Base-by-base conservation (phyloP, 768 basidiomycete species). In the Kwoniella sp. region DNA sequence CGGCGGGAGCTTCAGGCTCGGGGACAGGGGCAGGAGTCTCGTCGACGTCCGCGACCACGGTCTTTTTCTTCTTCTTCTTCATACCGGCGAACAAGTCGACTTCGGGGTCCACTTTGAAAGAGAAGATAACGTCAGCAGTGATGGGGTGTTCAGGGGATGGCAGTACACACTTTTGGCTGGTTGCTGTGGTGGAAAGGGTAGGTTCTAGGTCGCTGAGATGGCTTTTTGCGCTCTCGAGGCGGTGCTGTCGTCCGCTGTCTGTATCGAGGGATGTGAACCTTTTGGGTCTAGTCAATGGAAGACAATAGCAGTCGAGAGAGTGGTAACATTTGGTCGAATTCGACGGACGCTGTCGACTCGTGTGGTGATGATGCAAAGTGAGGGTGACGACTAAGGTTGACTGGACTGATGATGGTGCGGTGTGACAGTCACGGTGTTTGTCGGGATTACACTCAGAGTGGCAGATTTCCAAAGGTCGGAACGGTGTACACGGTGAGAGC, bases 41-140 rank as follows among this genome's bases (percentile, higher is more conserved):
- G 33, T 52, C 41, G 10, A 45, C 32, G 11, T 54, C 45, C 23
- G 52, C 52, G 14, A 43, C 42, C 46, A 67, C 66, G 57, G 74
- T 71, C 67, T 75, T 76, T 70, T 73, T 73, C 71, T 76, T 76
- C 74, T 77, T 77, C 67, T 78, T 78, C 71, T 77, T 77, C 68
- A 78, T 70, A 46, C 76, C 77, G 14, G 73, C 73, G 63, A 78
- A 78, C 59, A 77, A 59, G 42, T 73, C 72, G 36, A 71, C 70
- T 47, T 73, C 72, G 38, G 71, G 71, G 43, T 69, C 69, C 66
- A 70, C 65, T 70, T 60, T n/a, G 23, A 29, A 48, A 11, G 37
- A 11, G 33, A 47, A 37, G 15, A 25, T 5, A 20, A n/a, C n/a
- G n/a, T 32, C 31, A 15, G 36, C 15, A 17, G 20, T 20, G 36